Evolutionary conservation across 768 basidiomycete genomes (phyloP).

Genomic region (Tubosaeta sp.): DNA sequence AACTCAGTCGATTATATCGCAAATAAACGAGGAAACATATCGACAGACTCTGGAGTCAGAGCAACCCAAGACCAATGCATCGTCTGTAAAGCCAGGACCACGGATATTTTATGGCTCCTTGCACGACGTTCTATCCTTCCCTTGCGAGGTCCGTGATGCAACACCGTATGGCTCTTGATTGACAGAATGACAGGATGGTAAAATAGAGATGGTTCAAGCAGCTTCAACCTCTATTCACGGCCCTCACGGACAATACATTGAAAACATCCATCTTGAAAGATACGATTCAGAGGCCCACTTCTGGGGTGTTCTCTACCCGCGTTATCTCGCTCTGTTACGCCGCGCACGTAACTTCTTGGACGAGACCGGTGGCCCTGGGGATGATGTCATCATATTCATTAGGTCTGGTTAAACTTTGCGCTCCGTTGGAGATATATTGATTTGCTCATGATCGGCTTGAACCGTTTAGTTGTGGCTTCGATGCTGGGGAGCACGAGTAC

Average conservation of each 20-base stretch:
- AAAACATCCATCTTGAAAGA: constrained; percentile 26
- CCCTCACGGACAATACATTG: constrained; percentile 1
- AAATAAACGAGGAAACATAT: constrained; percentile 86
- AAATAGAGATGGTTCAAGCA: constrained; percentile 71
- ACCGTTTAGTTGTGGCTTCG: constrained; percentile 77
- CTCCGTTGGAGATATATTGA: neutral
- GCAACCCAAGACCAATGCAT: constrained; percentile 20
- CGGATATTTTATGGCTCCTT: constrained; percentile 85
- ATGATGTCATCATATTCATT: constrained; percentile 80
- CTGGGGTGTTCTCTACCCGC: constrained; percentile 54
- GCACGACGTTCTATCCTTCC: constrained; percentile 91
- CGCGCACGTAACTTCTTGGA: constrained; percentile 71
- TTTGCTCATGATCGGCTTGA: neutral
- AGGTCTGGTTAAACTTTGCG: constrained; percentile 55
- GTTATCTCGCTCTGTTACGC: constrained; percentile 54
- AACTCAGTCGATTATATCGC: constrained; percentile 89
- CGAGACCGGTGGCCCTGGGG: constrained; percentile 56
- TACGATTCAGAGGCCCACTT: constrained; percentile 11
- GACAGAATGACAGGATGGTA: constrained; percentile 61
- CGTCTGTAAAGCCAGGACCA: constrained; percentile 39
- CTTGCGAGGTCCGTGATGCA: constrained; percentile 66
- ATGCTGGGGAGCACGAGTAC: constrained; percentile 91
- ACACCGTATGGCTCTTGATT: neutral
- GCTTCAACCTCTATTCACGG: constrained; percentile 49
- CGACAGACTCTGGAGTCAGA: constrained; percentile 59